phyloP scores from a whole-genome alignment of 352 stramenopile genomes.

The Globisporangium emineosum region DNA sequence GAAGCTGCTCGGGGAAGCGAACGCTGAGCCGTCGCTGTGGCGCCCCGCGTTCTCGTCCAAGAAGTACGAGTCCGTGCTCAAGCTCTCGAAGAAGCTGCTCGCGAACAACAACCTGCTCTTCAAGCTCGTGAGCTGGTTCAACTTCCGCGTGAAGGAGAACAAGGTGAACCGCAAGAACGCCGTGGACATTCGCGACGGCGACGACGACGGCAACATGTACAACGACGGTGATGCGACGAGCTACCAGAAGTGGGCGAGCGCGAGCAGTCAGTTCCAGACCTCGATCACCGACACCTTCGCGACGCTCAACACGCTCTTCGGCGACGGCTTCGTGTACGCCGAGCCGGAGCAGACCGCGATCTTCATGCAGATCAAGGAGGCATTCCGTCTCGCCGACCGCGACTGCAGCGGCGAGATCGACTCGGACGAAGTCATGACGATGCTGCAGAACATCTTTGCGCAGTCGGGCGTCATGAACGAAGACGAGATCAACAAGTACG shows the following conservation, averaged over 20 bases:
- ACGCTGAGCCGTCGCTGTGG: conserved; percentile 66
- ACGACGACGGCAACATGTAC: conserved; percentile 19
- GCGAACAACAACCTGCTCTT: conserved; percentile 83
- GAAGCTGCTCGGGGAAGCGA: conserved; percentile 54
- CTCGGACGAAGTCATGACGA: conserved; percentile 63
- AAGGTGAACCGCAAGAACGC: conserved; percentile 30
- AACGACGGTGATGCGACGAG: conserved; percentile 20
- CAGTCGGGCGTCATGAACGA: conserved; percentile 66
- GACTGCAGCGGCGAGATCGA: conserved; percentile 83
- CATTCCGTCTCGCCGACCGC: conserved; percentile 71
- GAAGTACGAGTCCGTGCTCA: conserved; percentile 71
- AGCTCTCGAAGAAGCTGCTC: conserved; percentile 54
- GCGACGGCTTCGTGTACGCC: conserved; percentile 69
- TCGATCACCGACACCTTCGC: conserved; percentile 62
- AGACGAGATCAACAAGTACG: conserved; percentile 66
- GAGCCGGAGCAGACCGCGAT: conserved; percentile 76
- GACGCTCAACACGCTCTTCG: conserved; percentile 72
- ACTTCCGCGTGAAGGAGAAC: conserved; percentile 54
- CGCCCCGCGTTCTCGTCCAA: conserved; percentile 59
- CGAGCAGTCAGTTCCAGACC: conserved; percentile 45
- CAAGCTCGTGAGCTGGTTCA: conserved; percentile 77
- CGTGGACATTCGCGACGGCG: conserved; percentile 52
- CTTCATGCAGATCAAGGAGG: conserved; percentile 89
- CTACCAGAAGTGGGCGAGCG: conserved; percentile 48
- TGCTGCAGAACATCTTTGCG: conserved; percentile 74